Base-by-base conservation (phyloP, 495 filamentous ascomycete species). In the Terfezia claveryi region DNA sequence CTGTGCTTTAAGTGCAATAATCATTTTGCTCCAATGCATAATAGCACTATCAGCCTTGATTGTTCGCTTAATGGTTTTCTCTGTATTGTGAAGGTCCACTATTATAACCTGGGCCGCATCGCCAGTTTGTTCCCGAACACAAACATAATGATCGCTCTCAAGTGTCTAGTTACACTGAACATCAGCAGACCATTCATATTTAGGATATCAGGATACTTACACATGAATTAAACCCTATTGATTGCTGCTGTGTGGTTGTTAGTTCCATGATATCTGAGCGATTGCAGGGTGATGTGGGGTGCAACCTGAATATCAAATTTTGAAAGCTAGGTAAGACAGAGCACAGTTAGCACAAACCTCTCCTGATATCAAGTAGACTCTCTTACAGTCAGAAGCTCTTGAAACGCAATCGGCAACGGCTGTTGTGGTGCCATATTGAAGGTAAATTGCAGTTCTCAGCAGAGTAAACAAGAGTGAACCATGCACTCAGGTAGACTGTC, bases 1-100 rank as follows among this genome's bases (percentile, higher is more conserved):
- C 64, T 92, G 85, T 37, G 91, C 92, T 69, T 87, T 89, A 57
- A 99, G 77, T 49, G 92, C 91, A 66, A 99, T 96, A 69, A 96
- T 88, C 67, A 91, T 85, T 66, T 81, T 81, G 61, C 73, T 78
- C 85, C 87, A 94, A 77, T 99, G 91, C 91, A 99, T 95, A 66
- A 99, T 95, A 58, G 91, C 92, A 78, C 87, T 94, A 73, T 99
- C 91, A 61, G 91, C 92, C 72, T 95, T 96, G 74, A 99, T 99
- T 9, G 88, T 87, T 60, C 91, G 78, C 59, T 84, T 81, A 57
- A 87, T 92, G 64, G 93, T 76, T 70, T 87, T 83, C 76, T 94
- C 93, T 70, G 77, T 77, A 71, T 92, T 87, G 69, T 94, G 92
- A 63, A 99, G 81, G 67, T 96, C 80, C 69, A 99, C 72, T 69